phyloP scores from a whole-genome alignment of 345 rosid genomes.

The Citrus reticulata region DNA sequence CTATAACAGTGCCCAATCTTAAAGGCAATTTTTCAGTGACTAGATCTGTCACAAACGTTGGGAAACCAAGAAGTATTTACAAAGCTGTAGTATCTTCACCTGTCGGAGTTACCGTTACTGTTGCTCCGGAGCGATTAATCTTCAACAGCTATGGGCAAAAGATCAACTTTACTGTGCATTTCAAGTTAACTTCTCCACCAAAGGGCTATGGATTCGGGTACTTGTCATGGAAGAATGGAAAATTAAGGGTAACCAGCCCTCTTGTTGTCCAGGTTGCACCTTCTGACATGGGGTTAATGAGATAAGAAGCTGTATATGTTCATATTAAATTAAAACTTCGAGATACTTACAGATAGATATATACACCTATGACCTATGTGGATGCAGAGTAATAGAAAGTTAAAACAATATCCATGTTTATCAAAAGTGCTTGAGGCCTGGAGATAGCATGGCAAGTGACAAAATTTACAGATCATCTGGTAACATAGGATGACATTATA shows the following conservation, averaged over 20 bases:
- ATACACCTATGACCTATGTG: not conserved
- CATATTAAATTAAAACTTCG: not conserved
- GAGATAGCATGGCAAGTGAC: not conserved
- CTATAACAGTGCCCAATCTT: conserved; percentile 41
- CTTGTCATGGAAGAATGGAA: conserved; percentile 43
- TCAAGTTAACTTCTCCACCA: conserved; percentile 35
- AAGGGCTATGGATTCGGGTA: conserved; percentile 46
- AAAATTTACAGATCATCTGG: not conserved
- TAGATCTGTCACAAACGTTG: conserved; percentile 47
- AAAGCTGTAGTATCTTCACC: conserved; percentile 39
- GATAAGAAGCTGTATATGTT: conserved; percentile 13
- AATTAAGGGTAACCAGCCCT: conserved; percentile 36
- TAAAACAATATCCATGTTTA: not conserved
- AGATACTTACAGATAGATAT: not conserved
- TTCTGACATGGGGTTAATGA: conserved; percentile 29
- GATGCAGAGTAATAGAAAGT: conserved; percentile 3
- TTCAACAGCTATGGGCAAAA: conserved; percentile 44
- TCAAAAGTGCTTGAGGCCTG: not conserved
- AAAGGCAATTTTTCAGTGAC: conserved; percentile 33
- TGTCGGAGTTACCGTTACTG: conserved; percentile 37
- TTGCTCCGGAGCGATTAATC: conserved; percentile 30
- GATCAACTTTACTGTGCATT: conserved; percentile 38
- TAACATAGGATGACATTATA: not conserved
- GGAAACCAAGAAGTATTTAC: conserved; percentile 35
- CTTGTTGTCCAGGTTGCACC: conserved; percentile 35